Percentiles rank a stretch among this genome's conserved stretches.
Conservation (phyloP, 305 asterid genomes). For the Fraxinus platypoda region DNA sequence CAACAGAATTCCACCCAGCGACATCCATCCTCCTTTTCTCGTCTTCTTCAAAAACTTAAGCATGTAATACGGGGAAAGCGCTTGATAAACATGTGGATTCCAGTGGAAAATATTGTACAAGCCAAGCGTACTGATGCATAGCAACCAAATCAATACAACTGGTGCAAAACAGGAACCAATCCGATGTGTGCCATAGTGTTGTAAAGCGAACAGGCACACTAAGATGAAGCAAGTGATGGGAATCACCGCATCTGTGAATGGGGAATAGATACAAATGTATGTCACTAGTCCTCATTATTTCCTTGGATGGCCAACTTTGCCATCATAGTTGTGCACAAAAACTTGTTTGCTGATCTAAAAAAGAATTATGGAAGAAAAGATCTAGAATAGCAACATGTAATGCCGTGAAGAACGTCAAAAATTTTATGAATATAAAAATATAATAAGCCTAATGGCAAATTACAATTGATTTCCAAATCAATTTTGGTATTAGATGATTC, state of each 20-base stretch:
- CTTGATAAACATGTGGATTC: conserved; percentile 83
- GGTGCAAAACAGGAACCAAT: conserved; percentile 87
- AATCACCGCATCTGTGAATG: conserved; percentile 80
- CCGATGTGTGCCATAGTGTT: conserved; percentile 94
- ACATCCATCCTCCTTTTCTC: conserved; percentile 92
- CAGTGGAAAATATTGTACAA: conserved; percentile 76
- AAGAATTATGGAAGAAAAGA: background rate
- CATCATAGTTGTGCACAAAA: background rate
- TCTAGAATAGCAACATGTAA: background rate
- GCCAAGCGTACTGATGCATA: conserved; percentile 89
- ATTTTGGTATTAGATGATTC: background rate
- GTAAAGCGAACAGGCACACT: conserved; percentile 88
- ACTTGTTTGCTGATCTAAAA: background rate
- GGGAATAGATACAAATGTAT: conserved; percentile 7
- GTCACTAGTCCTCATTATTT: background rate
- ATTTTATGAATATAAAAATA: background rate
- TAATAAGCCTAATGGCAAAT: background rate
- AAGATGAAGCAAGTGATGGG: conserved; percentile 93
- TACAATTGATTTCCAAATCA: background rate
- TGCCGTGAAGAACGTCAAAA: background rate
- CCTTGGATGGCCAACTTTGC: background rate
- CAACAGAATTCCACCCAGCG: conserved; percentile 89
- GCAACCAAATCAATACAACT: conserved; percentile 69
- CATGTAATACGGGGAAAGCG: conserved; percentile 90
- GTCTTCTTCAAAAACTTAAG: conserved; percentile 84